phyloP scores from a whole-genome alignment of 2,329 filamentous ascomycete genomes.

The Curvularia eragrostidis region DNA sequence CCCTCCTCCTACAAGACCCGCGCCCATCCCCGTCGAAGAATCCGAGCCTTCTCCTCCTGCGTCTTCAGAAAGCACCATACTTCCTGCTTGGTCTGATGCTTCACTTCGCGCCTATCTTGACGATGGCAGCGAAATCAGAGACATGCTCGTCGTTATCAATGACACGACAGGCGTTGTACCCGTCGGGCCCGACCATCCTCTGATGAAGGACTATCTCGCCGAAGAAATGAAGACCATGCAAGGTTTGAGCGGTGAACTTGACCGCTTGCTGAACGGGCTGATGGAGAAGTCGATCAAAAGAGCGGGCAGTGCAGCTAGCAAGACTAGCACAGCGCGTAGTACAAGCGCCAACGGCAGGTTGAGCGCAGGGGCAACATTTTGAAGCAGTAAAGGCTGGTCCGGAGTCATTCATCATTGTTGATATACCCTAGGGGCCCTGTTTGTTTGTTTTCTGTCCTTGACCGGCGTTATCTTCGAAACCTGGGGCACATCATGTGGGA shows the following conservation, averaged over 20 bases:
- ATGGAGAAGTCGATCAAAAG: constrained; percentile 58
- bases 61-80: constrained; percentile 57
- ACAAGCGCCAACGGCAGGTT: constrained; percentile 19
- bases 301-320: constrained; percentile 20
- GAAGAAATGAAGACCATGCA: constrained; percentile 86
- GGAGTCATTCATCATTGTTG: constrained; percentile 8
- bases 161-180: constrained; percentile 86
- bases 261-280: constrained; percentile 85
- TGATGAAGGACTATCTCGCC: constrained; percentile 79
- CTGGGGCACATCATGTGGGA: constrained; percentile 4
- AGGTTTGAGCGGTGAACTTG: constrained; percentile 88
- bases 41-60: constrained; percentile 34
- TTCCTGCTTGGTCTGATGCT: constrained; percentile 82
- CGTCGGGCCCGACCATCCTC: constrained; percentile 81
- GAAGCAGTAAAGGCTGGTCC: constrained; percentile 3
- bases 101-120: constrained; percentile 90
- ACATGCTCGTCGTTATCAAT: constrained; percentile 89
- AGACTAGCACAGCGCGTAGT: constrained; percentile 15
- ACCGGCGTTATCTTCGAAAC: constrained; percentile 1
- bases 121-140: constrained; percentile 84
- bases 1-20: constrained; percentile 46
- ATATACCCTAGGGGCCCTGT: constrained; percentile 8
- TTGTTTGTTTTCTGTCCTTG: not conserved
- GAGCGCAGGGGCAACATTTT: constrained; percentile 7
- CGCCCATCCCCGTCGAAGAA: constrained; percentile 41